Percentiles rank a stretch among this genome's conserved stretches.
Evolutionary conservation across 768 basidiomycete genomes (phyloP).

Genomic region (Candolleomyces efflorescens): DNA sequence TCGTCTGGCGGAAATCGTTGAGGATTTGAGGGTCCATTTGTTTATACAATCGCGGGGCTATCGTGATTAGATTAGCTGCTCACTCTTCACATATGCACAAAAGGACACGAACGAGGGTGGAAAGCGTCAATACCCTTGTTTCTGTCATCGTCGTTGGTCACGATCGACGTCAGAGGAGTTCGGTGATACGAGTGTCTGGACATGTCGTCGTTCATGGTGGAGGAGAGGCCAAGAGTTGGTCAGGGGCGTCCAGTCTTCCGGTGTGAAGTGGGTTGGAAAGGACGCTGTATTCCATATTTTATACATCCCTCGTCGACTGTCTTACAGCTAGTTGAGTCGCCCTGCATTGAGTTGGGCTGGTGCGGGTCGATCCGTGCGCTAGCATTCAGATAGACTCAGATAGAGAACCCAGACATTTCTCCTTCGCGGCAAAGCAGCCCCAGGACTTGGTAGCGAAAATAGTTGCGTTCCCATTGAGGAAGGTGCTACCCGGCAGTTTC

Average conservation of each 20-base stretch:
- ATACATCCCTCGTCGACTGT: constrained; percentile 6
- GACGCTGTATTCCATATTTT: constrained; percentile 9
- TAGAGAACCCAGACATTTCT: constrained; percentile 15
- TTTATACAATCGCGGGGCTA: constrained; percentile 9
- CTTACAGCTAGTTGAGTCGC: neutral
- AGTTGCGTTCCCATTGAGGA: constrained; percentile 4
- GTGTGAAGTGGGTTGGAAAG: constrained; percentile 7
- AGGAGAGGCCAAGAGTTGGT: neutral
- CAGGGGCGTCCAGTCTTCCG: constrained; percentile 3
- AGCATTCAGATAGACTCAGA: constrained; percentile 25
- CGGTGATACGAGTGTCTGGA: constrained; percentile 5
- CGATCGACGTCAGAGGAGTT: constrained; percentile 5
- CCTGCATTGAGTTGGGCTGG: constrained; percentile 9
- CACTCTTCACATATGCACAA: constrained; percentile 11
- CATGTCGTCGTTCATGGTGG: constrained; percentile 9
- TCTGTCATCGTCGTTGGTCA: constrained; percentile 8
- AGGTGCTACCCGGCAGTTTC: constrained; percentile 7
- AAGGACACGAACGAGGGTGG: constrained; percentile 41
- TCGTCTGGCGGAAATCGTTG: constrained; percentile 10
- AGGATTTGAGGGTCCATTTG: constrained; percentile 9
- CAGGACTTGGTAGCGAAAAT: constrained; percentile 15
- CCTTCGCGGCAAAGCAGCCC: constrained; percentile 21
- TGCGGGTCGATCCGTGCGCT: constrained; percentile 25
- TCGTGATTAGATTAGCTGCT: constrained; percentile 1
- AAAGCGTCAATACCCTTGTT: constrained; percentile 33